Conservation (phyloP, 164 flowering plant species). For the Taxillus chinensis region DNA sequence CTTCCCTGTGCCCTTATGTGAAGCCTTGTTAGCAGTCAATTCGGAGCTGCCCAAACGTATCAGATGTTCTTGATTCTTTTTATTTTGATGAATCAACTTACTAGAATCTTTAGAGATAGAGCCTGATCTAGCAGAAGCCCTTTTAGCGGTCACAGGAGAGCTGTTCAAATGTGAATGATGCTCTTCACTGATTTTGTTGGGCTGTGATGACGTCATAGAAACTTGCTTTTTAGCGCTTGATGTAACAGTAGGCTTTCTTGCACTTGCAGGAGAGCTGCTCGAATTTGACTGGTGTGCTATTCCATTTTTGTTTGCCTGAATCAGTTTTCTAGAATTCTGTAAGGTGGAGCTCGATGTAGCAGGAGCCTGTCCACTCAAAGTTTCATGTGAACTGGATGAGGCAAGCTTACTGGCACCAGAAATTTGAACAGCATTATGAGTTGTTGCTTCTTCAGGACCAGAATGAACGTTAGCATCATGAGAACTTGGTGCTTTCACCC, state of each 20-base stretch:
- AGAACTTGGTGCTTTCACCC: conserved; percentile 7
- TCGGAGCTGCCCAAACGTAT: conserved; percentile 7
- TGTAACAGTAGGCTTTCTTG: not conserved
- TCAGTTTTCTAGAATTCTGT: conserved; percentile 13
- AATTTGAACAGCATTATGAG: conserved; percentile 6
- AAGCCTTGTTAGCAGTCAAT: not conserved
- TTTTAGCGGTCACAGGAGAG: too few species aligned
- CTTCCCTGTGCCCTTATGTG: conserved; percentile 16
- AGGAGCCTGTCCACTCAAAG: not conserved
- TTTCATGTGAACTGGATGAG: conserved; percentile 8
- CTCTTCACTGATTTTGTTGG: too few species aligned
- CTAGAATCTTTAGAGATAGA: conserved; percentile 21
- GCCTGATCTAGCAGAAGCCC: not conserved
- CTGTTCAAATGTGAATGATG: too few species aligned
- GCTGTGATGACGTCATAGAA: too few species aligned
- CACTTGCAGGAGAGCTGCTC: conserved; percentile 6
- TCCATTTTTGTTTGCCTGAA: conserved; percentile 6
- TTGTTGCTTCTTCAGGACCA: conserved; percentile 6
- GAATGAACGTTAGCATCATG: conserved; percentile 2
- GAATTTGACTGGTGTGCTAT: conserved; percentile 9
- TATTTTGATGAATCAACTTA: conserved; percentile 4
- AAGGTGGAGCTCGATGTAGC: conserved; percentile 19
- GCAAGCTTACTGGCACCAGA: conserved; percentile 5
- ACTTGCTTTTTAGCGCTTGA: too few species aligned
- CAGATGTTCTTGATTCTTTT: conserved; percentile 8